Base-by-base conservation (phyloP, 2,329 filamentous ascomycete genomes). In the Penicillium sp. region DNA sequence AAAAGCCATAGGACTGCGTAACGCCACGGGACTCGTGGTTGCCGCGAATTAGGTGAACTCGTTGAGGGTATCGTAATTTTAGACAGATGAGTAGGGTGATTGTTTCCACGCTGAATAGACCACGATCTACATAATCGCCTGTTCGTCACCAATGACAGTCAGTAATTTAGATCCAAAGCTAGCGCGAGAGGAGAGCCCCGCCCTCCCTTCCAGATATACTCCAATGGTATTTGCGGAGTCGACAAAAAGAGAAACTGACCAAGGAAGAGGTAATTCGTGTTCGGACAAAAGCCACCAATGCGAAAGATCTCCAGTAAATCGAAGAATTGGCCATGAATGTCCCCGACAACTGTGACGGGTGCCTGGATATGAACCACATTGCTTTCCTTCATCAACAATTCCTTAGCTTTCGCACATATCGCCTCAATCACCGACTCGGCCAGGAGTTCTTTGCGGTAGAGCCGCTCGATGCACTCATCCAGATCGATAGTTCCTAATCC, bases 291-390 rank as follows among this genome's bases (percentile, higher is more conserved):
- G 53, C 94, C 94, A 55, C 94, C 94, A 68, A 99, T 99, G 76
- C 92, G 92, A 79, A 99, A 99, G 64, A 99, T 97, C 82, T 99
- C 94, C 63, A 99, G 94, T 78, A 99, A 86, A 75, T 99, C 94
- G 76, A 93, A 97, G 79, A 99, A 99, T 76, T 99, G 94, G 55
- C 94, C 94, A 75, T 99, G 94, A 64, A 99, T 99, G 74, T 99
- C 94, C 63, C 94, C 94, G 34, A 99, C 94, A 9, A 99, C 94
- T 14, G 94, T 99, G 55, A 99, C 91, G 2, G 94, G 94, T 28
- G 94, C 92, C 66, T 87, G 87, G 59, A 99, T 95, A 75, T 99
- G 94, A 56, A 99, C 94, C 59, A 99, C 94, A 77, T 99, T 99
- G 84, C 93, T 97, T 85, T 99, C 94, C 72, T 95, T 93, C 94